Evolutionary conservation across 352 stramenopile genomes (phyloP).

Genomic region (Globisporangium solare): DNA sequence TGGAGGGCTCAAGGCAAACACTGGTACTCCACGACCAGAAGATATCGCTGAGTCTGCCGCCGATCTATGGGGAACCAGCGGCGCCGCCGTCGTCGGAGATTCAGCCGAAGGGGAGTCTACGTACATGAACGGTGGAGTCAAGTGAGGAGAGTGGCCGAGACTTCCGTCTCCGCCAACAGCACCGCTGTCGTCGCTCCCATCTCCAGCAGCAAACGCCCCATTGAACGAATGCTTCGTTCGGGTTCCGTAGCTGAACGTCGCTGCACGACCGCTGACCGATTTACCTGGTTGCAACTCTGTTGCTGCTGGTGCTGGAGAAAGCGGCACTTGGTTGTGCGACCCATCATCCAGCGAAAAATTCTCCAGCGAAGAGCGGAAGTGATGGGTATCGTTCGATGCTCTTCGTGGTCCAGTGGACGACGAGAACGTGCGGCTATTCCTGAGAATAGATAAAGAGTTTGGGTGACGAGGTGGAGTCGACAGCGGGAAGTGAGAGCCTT

Average conservation of each 20-base stretch:
- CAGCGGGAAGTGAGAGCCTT: conserved; percentile 34
- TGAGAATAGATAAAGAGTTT: conserved; percentile 45
- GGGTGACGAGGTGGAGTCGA: conserved; percentile 70
- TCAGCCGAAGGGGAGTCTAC: conserved; percentile 1
- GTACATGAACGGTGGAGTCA: conserved; percentile 34
- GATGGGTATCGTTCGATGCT: conserved; percentile 23
- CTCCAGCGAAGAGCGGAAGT: conserved; percentile 41
- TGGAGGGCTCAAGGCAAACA: conserved; percentile 46
- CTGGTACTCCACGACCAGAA: conserved; percentile 16
- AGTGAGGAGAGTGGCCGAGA: conserved; percentile 19
- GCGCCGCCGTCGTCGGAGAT: conserved; percentile 11
- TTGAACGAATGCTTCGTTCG: conserved; percentile 41
- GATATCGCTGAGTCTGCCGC: conserved; percentile 11
- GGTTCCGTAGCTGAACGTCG: conserved; percentile 13
- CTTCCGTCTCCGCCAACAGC: background rate
- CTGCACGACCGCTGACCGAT: conserved; percentile 1
- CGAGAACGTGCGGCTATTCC: conserved; percentile 30
- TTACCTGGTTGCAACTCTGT: background rate
- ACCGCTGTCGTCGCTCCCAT: conserved; percentile 13
- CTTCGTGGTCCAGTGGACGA: conserved; percentile 16
- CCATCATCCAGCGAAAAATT: conserved; percentile 59
- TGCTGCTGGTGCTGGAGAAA: conserved; percentile 12
- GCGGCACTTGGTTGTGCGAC: conserved; percentile 9
- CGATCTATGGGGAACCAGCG: conserved; percentile 17
- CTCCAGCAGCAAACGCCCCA: conserved; percentile 29